phyloP scores from a whole-genome alignment of 306 rosid genomes.

The Ormosia emarginata region DNA sequence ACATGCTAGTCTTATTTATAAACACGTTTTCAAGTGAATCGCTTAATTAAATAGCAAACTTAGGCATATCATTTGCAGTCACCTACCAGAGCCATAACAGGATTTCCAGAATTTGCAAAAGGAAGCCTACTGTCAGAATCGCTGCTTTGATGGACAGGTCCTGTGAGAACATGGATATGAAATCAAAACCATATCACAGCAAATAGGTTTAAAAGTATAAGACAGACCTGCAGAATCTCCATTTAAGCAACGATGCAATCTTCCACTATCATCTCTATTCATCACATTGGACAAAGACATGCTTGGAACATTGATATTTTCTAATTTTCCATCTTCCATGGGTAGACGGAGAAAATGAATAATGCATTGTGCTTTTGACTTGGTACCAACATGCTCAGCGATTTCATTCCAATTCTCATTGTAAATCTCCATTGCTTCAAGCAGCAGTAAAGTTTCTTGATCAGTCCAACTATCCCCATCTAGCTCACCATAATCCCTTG shows the following conservation, averaged over 20 bases:
- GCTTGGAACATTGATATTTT: slow-evolving; percentile 81
- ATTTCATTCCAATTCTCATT: slow-evolving; percentile 96
- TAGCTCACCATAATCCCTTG: slow-evolving; percentile 70
- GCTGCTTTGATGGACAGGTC: slow-evolving; percentile 50
- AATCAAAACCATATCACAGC: slow-evolving; percentile 27
- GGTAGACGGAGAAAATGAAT: slow-evolving; percentile 97
- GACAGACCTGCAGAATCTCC: slow-evolving; percentile 75
- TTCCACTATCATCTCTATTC: slow-evolving; percentile 45
- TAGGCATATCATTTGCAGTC: slow-evolving; percentile 27
- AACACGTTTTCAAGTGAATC: slow-evolving; percentile 15
- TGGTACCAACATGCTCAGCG: slow-evolving; percentile 87
- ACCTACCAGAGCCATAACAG: slow-evolving; percentile 96
- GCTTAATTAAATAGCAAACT: neutral
- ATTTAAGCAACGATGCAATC: slow-evolving; percentile 46
- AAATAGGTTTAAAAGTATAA: slow-evolving; percentile 14
- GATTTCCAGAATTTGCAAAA: slow-evolving; percentile 94
- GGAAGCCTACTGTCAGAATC: slow-evolving; percentile 69
- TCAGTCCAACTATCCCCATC: slow-evolving; percentile 95
- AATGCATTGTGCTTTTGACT: slow-evolving; percentile 97
- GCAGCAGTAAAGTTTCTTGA: slow-evolving; percentile 89
- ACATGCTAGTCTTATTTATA: neutral
- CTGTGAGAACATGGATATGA: slow-evolving; percentile 34
- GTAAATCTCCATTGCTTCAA: slow-evolving; percentile 91
- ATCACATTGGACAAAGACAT: slow-evolving; percentile 41
- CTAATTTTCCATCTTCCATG: slow-evolving; percentile 87